Evolutionary conservation across 1,284 basidiomycete species (phyloP).

Genomic region (Heterobasidion irregulare): DNA sequence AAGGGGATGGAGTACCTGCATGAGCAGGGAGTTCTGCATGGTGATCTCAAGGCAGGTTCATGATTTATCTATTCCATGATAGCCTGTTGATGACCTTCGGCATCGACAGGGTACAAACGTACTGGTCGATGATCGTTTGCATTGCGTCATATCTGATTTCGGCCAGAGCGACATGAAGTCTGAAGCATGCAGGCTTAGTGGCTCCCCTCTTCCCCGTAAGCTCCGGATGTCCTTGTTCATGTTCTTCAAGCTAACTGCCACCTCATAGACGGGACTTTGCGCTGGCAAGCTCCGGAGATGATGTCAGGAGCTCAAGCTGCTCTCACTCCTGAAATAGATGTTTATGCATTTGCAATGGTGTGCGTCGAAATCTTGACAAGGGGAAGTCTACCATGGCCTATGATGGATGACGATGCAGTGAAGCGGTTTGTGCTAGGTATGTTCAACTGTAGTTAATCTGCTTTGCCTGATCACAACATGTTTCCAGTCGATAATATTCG

Average conservation of each 20-base stretch:
- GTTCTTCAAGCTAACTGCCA: slow-evolving; percentile 5
- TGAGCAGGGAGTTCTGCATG: slow-evolving; percentile 54
- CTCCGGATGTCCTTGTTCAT: slow-evolving; percentile 9
- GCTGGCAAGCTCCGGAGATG: slow-evolving; percentile 73
- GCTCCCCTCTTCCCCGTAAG: slow-evolving; percentile 44
- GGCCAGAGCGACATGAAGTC: slow-evolving; percentile 73
- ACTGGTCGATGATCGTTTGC: slow-evolving; percentile 55
- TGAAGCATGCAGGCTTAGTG: slow-evolving; percentile 55
- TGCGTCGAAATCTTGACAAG: slow-evolving; percentile 63
- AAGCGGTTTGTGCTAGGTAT: slow-evolving; percentile 52
- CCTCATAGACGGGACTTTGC: slow-evolving; percentile 43
- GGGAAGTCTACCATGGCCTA: slow-evolving; percentile 55
- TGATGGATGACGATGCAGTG: slow-evolving; percentile 50
- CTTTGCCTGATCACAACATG: neutral
- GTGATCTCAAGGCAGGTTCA: slow-evolving; percentile 55
- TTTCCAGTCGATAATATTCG: slow-evolving; percentile 45
- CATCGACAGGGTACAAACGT: slow-evolving; percentile 59
- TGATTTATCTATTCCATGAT: neutral
- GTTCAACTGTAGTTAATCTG: slow-evolving; percentile 14
- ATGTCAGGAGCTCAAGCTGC: slow-evolving; percentile 36
- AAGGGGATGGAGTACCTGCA: slow-evolving; percentile 75
- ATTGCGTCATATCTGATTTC: slow-evolving; percentile 71
- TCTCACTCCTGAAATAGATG: slow-evolving; percentile 53
- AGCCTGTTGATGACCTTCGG: neutral
- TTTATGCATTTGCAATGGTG: slow-evolving; percentile 68